Evolutionary conservation across 305 asterid genomes (phyloP).

Genomic region (Plantago lanceolata): DNA sequence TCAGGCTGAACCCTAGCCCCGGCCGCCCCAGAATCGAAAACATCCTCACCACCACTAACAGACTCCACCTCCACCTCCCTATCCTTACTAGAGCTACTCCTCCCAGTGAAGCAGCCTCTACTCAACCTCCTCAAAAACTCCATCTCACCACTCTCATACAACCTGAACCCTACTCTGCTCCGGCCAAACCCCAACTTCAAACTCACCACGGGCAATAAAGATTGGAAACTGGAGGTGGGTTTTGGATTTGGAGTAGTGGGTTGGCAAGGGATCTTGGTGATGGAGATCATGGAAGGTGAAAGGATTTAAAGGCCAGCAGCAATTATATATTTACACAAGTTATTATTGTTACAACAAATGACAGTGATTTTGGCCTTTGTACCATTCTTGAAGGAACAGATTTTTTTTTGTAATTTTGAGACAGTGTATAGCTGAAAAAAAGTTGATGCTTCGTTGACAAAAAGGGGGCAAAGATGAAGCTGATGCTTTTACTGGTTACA

Average conservation of each 20-base stretch:
- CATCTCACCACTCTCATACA: constrained; percentile 49
- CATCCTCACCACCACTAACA: constrained; percentile 64
- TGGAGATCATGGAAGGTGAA: constrained; percentile 46
- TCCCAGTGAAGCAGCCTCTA: constrained; percentile 51
- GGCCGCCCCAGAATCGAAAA: constrained; percentile 53
- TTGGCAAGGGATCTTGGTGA: constrained; percentile 42
- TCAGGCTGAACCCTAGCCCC: constrained; percentile 59
- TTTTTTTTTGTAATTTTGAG: too few relatives aligned
- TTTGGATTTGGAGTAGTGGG: constrained; percentile 34
- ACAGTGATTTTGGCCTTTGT: too few relatives aligned
- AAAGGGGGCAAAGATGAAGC: too few relatives aligned
- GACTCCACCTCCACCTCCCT: constrained; percentile 53
- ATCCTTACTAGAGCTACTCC: constrained; percentile 35
- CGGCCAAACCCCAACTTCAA: constrained; percentile 30
- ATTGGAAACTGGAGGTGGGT: constrained; percentile 33
- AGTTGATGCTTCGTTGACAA: too few relatives aligned
- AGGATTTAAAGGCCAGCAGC: constrained; percentile 20
- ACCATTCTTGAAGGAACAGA: too few relatives aligned
- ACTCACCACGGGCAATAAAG: constrained; percentile 32
- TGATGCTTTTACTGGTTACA: too few relatives aligned
- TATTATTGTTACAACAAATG: too few relatives aligned
- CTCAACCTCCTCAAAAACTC: constrained; percentile 44
- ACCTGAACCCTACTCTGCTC: constrained; percentile 26
- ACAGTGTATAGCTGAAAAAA: too few relatives aligned
- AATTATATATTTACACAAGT: too few relatives aligned